phyloP scores from a whole-genome alignment of 2,329 filamentous ascomycete species.

The Colletotrichum echinochloae region DNA sequence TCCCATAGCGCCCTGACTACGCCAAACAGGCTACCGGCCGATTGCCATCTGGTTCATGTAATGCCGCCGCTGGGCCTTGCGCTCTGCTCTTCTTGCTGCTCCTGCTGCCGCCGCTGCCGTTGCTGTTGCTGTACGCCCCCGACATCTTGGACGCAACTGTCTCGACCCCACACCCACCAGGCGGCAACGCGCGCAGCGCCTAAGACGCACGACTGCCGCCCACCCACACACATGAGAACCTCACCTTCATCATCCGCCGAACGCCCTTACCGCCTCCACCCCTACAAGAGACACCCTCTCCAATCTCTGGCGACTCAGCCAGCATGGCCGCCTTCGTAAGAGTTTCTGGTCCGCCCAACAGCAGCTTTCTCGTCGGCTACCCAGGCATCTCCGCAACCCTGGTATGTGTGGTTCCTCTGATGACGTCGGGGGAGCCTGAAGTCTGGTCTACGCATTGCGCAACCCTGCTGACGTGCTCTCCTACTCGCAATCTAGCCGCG shows the following conservation, averaged over 20 bases:
- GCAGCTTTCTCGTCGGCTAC: constrained; percentile 95
- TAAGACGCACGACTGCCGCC: constrained; percentile 40
- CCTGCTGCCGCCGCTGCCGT: constrained; percentile 9
- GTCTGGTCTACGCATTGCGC: constrained; percentile 35
- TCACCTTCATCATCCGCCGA: constrained; percentile 29
- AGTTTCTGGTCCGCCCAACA: constrained; percentile 97
- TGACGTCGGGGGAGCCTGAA: constrained; percentile 38
- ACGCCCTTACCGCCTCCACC: constrained; percentile 8
- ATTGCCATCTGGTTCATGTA: constrained; percentile 34
- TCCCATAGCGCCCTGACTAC: constrained; percentile 23
- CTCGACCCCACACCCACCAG: constrained; percentile 40
- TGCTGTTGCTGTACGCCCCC: constrained; percentile 30
- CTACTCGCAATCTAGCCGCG: constrained; percentile 73
- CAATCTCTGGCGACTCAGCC: constrained; percentile 32
- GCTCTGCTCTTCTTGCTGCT: constrained; percentile 24
- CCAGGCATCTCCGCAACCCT: constrained; percentile 97
- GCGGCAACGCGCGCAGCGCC: constrained; percentile 41
- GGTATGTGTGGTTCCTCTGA: constrained; percentile 68
- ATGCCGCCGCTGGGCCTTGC: constrained; percentile 38
- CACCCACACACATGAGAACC: constrained; percentile 40
- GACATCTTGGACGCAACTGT: constrained; percentile 39
- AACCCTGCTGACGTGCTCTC: constrained; percentile 14
- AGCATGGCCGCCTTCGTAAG: constrained; percentile 84
- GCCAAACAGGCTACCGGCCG: constrained; percentile 24
- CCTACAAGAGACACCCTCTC: constrained; percentile 25